phyloP scores from a whole-genome alignment of 2,329 filamentous ascomycete genomes.

The Aspergillus sp. region DNA sequence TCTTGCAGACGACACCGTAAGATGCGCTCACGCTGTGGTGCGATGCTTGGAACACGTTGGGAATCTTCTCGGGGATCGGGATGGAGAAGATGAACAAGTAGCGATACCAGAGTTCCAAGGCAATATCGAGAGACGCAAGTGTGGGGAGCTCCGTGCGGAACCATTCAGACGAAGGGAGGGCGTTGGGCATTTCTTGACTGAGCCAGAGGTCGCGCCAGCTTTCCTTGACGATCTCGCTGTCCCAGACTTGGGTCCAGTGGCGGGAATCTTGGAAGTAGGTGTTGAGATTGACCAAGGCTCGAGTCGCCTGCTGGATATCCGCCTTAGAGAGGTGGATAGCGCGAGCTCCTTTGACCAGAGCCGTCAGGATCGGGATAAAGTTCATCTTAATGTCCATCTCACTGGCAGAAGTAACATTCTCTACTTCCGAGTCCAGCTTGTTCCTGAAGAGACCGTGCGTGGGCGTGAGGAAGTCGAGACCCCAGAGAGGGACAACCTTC shows the following conservation, averaged over 20 bases:
- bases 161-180: constrained; percentile 40
- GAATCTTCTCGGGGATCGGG: constrained; percentile 57
- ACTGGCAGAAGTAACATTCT: constrained; percentile 49
- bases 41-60: constrained; percentile 64
- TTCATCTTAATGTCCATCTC: constrained; percentile 53
- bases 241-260: constrained; percentile 54
- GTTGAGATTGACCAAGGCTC: constrained; percentile 53
- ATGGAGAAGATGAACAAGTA: constrained; percentile 60
- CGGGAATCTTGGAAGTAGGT: constrained; percentile 53
- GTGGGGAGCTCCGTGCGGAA: constrained; percentile 44
- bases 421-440: constrained; percentile 54
- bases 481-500: constrained; percentile 58
- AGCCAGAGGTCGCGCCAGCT: constrained; percentile 53
- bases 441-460: constrained; percentile 59
- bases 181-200: constrained; percentile 46
- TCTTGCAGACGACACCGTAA: constrained; percentile 64
- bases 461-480: constrained; percentile 55
- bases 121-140: constrained; percentile 38
- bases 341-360: constrained; percentile 54
- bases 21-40: constrained; percentile 64
- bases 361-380: constrained; percentile 57
- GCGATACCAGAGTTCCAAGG: constrained; percentile 45
- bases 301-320: constrained; percentile 50
- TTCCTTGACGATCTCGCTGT: constrained; percentile 46
- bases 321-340: constrained; percentile 46